Conservation (phyloP, 2,329 filamentous ascomycete species). For the Pseudogymnoascus destructans region DNA sequence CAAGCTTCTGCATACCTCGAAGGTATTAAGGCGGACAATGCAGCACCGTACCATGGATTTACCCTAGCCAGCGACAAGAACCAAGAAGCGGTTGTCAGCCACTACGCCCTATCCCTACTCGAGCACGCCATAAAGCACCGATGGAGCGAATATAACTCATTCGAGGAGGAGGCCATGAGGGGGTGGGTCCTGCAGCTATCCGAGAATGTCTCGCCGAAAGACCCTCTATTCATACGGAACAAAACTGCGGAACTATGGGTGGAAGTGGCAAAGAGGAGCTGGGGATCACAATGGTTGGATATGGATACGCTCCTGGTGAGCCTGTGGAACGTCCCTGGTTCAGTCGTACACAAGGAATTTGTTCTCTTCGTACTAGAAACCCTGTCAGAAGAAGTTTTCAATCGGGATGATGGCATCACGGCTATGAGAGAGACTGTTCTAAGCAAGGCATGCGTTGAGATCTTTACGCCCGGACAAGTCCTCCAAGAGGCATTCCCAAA, state of each 20-base stretch:
- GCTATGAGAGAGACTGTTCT: constrained; percentile 71
- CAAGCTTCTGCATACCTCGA: constrained; percentile 81
- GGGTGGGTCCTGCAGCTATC: constrained; percentile 70
- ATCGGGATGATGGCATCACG: constrained; percentile 75
- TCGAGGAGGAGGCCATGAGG: constrained; percentile 56
- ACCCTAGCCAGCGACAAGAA: constrained; percentile 61
- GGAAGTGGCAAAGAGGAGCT: constrained; percentile 83
- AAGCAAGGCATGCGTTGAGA: constrained; percentile 82
- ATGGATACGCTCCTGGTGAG: constrained; percentile 78
- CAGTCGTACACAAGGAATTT: constrained; percentile 61
- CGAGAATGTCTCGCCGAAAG: constrained; percentile 52
- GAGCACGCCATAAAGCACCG: constrained; percentile 80
- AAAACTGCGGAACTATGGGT: constrained; percentile 93
- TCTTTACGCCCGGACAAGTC: constrained; percentile 70
- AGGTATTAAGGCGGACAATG: constrained; percentile 61
- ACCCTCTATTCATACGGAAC: constrained; percentile 76
- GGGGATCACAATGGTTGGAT: constrained; percentile 85
- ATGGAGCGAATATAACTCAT: constrained; percentile 59
- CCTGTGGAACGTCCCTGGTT: constrained; percentile 62
- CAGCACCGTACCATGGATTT: constrained; percentile 78
- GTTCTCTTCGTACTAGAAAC: constrained; percentile 83
- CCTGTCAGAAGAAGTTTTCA: constrained; percentile 88
- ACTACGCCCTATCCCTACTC: constrained; percentile 85
- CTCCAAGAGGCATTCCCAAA: constrained; percentile 65
- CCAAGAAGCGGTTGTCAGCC: constrained; percentile 71